Evolutionary conservation across 225 moss, liverwort and hornwort species (phyloP), one percentile per base, ranked within the genome.

Genomic region (Bryum argenteum): DNA sequence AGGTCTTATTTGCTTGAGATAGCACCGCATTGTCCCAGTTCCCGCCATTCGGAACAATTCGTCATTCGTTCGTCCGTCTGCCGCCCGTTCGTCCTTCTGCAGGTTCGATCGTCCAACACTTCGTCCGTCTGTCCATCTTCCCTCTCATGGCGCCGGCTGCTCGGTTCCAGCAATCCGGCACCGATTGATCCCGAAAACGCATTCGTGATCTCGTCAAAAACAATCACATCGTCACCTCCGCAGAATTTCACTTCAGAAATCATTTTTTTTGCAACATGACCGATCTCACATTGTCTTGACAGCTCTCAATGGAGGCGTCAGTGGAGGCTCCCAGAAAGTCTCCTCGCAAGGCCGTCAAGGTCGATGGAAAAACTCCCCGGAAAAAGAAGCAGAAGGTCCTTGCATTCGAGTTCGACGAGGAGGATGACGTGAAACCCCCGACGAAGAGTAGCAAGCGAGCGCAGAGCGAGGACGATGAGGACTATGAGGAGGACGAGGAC

Each of bases 251-350:
- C 10, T 1, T 4, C 4, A 1, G 45, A 11, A 14, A 10, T 42
- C 51, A 20, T 53, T 19, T 18, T 9, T 1, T 55, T 55, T 22
- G 20, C 43, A 73, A 10, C 20, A 73, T 65, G 57, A 45, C 37
- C 18, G 33, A 45, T 21, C 44, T 16, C 9, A 11, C n/a, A 58
- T 66, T 63, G 57, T 50, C 14, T 48, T 48, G 48, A 48, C 16
- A 14, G 16, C 48, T 48, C 54, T 41, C 63, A 16, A 74, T 81
- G 77, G 67, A 81, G 64, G 52, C 51, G 24, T 66, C 47, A 20
- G 3, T 62, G 65, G 65, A 70, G 56, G 59, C 33, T 3, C 5
- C 13, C 21, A 42, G 71, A 18, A 82, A 82, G 51, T 78, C 78
- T 7, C 78, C 71, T 9, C 61, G 78, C 41, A 75, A 63, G 45